Conservation (phyloP, 1,139 yeast species). For the Lodderomyces theae region DNA sequence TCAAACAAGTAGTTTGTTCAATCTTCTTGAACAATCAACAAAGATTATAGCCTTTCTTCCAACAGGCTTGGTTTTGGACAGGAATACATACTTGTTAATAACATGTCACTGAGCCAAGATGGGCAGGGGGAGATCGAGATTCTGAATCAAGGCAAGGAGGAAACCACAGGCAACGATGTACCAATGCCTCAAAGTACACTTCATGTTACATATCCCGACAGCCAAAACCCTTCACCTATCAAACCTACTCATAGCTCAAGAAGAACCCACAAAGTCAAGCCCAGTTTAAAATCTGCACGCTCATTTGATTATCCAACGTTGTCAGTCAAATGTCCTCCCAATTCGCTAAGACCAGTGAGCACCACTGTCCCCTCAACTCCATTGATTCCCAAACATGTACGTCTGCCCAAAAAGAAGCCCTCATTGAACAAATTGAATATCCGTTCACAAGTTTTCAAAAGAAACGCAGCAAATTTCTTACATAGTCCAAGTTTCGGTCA, state of each 20-base stretch:
- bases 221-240: background rate
- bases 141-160: no score
- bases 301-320: background rate
- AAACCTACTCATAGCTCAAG: background rate
- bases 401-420: slow-evolving; percentile 16
- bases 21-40: no score
- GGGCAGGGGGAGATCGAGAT: no score
- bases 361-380: slow-evolving; percentile 15
- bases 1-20: no score
- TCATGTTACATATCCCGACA: background rate
- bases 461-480: background rate
- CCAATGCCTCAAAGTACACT: no score
- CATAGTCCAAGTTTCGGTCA: background rate
- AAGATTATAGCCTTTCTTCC: no score
- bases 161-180: no score
- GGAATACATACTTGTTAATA: no score
- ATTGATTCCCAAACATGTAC: background rate
- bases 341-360: slow-evolving; percentile 1
- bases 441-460: slow-evolving; percentile 18
- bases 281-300: background rate
- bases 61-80: no score
- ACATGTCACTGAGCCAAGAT: no score
- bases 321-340: background rate
- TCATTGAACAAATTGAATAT: slow-evolving; percentile 25
- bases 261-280: background rate